Percentiles rank a stretch among this genome's conserved stretches.
phyloP scores from a whole-genome alignment of 345 rosid genomes.

The Hirschfeldia incana region DNA sequence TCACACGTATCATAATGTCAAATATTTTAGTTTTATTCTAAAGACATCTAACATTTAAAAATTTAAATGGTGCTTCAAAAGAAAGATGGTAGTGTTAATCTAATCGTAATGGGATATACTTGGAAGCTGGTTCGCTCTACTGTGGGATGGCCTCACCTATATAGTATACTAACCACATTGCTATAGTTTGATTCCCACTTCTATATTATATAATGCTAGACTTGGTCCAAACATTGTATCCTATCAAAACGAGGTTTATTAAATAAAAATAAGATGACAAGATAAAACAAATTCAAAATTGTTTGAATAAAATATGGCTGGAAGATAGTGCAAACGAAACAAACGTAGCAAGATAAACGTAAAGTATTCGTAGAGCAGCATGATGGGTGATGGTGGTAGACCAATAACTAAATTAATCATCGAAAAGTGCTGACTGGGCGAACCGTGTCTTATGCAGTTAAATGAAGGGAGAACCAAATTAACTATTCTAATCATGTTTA shows the following conservation, averaged over 20 bases:
- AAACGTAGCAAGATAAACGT: neutral
- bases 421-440: conserved; percentile 9
- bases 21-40: too few species aligned
- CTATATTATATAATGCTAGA: conserved; percentile 9
- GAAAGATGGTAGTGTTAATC: too few species aligned
- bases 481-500: conserved; percentile 1
- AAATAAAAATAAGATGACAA: neutral
- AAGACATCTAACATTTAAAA: too few species aligned
- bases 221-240: conserved; percentile 11
- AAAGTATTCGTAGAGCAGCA: neutral
- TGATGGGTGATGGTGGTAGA: neutral
- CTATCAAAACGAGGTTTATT: neutral
- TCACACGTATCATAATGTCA: neutral
- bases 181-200: conserved; percentile 9
- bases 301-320: neutral
- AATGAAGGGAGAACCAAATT: conserved; percentile 25
- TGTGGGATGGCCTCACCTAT: too few species aligned
- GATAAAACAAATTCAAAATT: neutral
- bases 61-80: too few species aligned
- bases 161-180: neutral
- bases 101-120: too few species aligned
- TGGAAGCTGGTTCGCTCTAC: too few species aligned
- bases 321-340: neutral
- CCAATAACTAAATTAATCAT: neutral
- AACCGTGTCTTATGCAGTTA: conserved; percentile 25